phyloP scores from a whole-genome alignment of 1,284 basidiomycete species.

The Tilletia indica region DNA sequence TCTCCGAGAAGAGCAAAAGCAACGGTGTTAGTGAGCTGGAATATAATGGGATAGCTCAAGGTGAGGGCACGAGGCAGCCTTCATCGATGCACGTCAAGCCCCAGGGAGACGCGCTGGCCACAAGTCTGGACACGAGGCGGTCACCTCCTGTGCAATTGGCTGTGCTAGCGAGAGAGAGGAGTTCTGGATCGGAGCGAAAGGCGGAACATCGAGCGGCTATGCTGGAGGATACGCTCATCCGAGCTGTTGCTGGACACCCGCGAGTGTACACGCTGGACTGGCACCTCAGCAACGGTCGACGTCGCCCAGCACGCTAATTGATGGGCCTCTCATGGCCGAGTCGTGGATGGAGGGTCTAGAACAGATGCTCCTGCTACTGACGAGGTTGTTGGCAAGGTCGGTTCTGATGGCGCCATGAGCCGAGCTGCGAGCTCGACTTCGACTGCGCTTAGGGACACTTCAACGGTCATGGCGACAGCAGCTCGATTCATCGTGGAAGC shows the following conservation, averaged over 20 bases:
- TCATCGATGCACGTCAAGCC: too few species aligned
- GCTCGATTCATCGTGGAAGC: conserved; percentile 14
- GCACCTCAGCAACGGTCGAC: neutral
- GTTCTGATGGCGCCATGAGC: neutral
- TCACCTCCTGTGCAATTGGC: too few species aligned
- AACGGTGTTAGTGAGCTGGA: neutral
- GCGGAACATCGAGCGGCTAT: neutral
- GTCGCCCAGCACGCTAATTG: too few species aligned
- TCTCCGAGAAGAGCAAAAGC: neutral
- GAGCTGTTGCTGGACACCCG: neutral
- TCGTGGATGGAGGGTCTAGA: too few species aligned
- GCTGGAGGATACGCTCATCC: neutral
- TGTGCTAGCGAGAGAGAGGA: neutral
- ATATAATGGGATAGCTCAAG: too few species aligned
- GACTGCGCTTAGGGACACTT: neutral
- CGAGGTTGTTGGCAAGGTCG: neutral
- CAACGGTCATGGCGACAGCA: neutral
- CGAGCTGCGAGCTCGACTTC: neutral
- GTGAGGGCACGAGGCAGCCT: too few species aligned
- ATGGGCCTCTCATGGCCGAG: too few species aligned
- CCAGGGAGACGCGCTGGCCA: neutral
- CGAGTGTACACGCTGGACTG: neutral
- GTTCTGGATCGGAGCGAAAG: neutral
- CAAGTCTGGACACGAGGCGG: too few species aligned
- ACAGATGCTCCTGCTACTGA: neutral